A percentile compares a stretch with the other conserved stretches of the same genome.
Conservation (phyloP, 2,329 filamentous ascomycete species). For the Fusarium sp. region DNA sequence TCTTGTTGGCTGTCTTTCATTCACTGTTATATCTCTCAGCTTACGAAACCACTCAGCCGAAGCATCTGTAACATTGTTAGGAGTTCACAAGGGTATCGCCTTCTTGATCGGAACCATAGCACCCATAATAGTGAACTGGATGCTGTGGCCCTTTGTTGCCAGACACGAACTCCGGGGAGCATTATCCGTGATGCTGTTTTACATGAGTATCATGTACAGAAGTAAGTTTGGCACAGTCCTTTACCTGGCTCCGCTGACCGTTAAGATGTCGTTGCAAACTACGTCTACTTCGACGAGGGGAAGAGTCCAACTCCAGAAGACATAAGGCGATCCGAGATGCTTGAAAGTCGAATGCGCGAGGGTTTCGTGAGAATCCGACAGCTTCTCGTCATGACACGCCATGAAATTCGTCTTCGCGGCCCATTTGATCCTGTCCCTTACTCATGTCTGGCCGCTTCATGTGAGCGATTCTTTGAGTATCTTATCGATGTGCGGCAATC, state of each 20-base stretch:
- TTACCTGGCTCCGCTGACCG: background rate
- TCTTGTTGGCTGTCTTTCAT: conserved; percentile 68
- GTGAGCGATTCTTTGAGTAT: conserved; percentile 70
- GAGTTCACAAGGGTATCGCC: conserved; percentile 61
- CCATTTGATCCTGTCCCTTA: conserved; percentile 69
- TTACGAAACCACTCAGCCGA: conserved; percentile 50
- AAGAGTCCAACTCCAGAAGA: conserved; percentile 64
- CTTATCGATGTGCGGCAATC: conserved; percentile 69
- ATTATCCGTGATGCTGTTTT: conserved; percentile 68
- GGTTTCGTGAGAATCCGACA: conserved; percentile 70
- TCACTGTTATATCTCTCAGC: conserved; percentile 65
- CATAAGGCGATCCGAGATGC: conserved; percentile 65
- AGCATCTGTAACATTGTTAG: conserved; percentile 56
- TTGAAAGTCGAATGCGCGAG: conserved; percentile 70
- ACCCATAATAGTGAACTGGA: conserved; percentile 68
- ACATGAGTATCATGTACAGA: conserved; percentile 68
- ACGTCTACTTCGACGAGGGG: conserved; percentile 69
- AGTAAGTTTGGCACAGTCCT: conserved; percentile 49
- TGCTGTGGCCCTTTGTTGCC: conserved; percentile 72
- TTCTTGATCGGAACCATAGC: conserved; percentile 66
- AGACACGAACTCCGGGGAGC: conserved; percentile 69
- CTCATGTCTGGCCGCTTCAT: conserved; percentile 65
- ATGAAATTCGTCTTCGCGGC: conserved; percentile 69
- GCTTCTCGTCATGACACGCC: conserved; percentile 66
- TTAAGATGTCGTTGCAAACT: conserved; percentile 64